A percentile compares a stretch with the other conserved stretches of the same genome.
These are phyloP conservation scores for Pseudozyma hubeiensis DNA, from an alignment of 1,284 basidiomycete species.

Conservation along the genomic window DNA sequence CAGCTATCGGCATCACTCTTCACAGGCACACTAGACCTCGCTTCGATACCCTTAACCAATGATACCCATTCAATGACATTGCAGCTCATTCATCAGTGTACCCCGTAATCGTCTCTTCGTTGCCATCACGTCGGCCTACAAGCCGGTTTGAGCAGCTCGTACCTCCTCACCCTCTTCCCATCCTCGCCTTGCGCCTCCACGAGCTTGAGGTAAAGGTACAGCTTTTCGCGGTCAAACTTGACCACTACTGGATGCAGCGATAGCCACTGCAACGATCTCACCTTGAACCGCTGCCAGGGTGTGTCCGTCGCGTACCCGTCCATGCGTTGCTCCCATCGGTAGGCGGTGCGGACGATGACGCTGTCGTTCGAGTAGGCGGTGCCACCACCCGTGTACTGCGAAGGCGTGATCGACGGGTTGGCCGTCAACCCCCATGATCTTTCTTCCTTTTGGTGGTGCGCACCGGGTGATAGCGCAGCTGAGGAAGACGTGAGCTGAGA, in stretches of 20 bases:
- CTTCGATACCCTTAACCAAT: too few relatives aligned
- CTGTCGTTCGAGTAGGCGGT: slow-evolving; percentile 77
- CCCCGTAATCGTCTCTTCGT: too few relatives aligned
- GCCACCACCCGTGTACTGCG: slow-evolving; percentile 75
- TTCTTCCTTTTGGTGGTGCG: slow-evolving; percentile 67
- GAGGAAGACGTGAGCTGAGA: neutral
- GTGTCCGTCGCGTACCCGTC: slow-evolving; percentile 32
- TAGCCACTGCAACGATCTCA: slow-evolving; percentile 42
- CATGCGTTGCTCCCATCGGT: slow-evolving; percentile 51
- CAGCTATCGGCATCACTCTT: too few relatives aligned
- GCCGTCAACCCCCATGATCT: slow-evolving; percentile 73
- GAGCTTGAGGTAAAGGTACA: slow-evolving; percentile 50
- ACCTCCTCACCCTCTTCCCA: slow-evolving; percentile 12
- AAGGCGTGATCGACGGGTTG: slow-evolving; percentile 55
- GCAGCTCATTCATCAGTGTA: too few relatives aligned
- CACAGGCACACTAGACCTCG: too few relatives aligned
- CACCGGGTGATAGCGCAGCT: neutral
- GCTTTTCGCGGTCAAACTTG: slow-evolving; percentile 36
- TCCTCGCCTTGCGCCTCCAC: slow-evolving; percentile 7
- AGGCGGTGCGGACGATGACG: slow-evolving; percentile 48
- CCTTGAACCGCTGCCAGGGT: slow-evolving; percentile 28
- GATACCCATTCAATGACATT: too few relatives aligned
- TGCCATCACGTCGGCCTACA: slow-evolving; percentile 4
- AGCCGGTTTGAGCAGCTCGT: slow-evolving; percentile 28
- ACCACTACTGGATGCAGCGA: slow-evolving; percentile 43